Evolutionary conservation across 495 filamentous ascomycete species (phyloP), one percentile per base, ranked within the genome.

Genomic region (Trichocladium antarcticum): DNA sequence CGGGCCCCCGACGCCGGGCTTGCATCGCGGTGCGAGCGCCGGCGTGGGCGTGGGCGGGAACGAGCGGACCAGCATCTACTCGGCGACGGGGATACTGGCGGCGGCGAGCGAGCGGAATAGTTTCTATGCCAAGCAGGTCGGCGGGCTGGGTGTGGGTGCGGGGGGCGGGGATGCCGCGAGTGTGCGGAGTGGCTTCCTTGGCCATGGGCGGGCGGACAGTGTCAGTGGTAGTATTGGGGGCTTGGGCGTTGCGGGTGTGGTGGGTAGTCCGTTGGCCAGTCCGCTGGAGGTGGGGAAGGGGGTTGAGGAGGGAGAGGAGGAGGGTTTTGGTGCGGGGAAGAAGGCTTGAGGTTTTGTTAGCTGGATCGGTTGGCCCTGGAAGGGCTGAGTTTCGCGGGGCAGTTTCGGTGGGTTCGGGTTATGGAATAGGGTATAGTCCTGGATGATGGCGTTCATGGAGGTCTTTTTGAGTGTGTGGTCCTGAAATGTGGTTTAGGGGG

Each of bases 21-120:
- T 75, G 55, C 57, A 80, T 71, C 70, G 84, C 71, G 71, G 70
- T 56, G 71, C 19, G 76, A 80, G 38, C 77, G 76, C 6, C 69
- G 76, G 79, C 11, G 80, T 77, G 60, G 77, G 87, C 19, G 78
- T 82, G 21, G 90, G 85, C 63, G 78, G 80, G 4, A 82, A 77
- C 48, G 87, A 95, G 65, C 77, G 89, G 19, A 80, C 84, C 16
- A 94, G 89, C 64, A 81, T 95, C 27, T 92, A 95, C 65, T 90
- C 85, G 0, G 75, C 81, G 2, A 84, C 85, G 6, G 85, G 87
- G 1, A 76, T 85, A 8, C 57, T 82, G 22, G 34, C 24, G 36
- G 68, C 56, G 1, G 45, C 49, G 8, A 51, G 84, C 43, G 89
- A 95, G 57, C 73, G 89, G 24, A 85, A 83, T 57, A 92, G 86